A percentile compares a stretch with the other conserved stretches of the same genome.
These are phyloP conservation scores for Lasiodiplodia hormozganensis DNA, from an alignment of 2,329 filamentous ascomycete genomes.

Conservation along the genomic window DNA sequence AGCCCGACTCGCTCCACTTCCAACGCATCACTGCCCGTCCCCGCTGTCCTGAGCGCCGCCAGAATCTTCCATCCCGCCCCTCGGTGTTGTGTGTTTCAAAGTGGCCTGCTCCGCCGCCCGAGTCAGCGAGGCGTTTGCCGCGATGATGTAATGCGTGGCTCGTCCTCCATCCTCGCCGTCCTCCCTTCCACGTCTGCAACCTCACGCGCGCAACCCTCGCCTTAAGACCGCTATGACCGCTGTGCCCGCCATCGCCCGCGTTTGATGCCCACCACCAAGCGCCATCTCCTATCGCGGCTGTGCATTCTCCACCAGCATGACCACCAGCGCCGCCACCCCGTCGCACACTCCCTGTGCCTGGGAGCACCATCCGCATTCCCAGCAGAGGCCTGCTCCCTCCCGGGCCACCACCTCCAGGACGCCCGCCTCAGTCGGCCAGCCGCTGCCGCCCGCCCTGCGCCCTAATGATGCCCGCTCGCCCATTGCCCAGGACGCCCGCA, in stretches of 20 bases:
- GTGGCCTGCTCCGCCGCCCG: conserved; percentile 21
- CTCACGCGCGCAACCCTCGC: conserved; percentile 19
- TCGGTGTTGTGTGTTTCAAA: conserved; percentile 18
- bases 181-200: conserved; percentile 25
- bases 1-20: conserved; percentile 24
- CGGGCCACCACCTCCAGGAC: conserved; percentile 36
- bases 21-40: conserved; percentile 10
- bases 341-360: conserved; percentile 27
- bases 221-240: conserved; percentile 24
- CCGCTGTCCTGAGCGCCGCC: conserved; percentile 12
- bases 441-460: conserved; percentile 37
- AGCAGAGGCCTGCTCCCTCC: conserved; percentile 39
- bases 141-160: conserved; percentile 27
- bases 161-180: conserved; percentile 19
- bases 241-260: conserved; percentile 13
- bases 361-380: conserved; percentile 29
- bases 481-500: conserved; percentile 40
- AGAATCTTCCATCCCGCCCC: conserved; percentile 21
- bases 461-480: conserved; percentile 44
- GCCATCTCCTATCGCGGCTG: conserved; percentile 5
- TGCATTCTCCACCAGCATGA: conserved; percentile 20
- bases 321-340: conserved; percentile 28
- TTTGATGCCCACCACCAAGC: conserved; percentile 20
- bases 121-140: conserved; percentile 17
- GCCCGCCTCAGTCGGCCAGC: conserved; percentile 34